Evolutionary conservation across 139 green algal species (phyloP), one percentile per base, ranked within the genome.

Genomic region (Chlorella sp.): DNA sequence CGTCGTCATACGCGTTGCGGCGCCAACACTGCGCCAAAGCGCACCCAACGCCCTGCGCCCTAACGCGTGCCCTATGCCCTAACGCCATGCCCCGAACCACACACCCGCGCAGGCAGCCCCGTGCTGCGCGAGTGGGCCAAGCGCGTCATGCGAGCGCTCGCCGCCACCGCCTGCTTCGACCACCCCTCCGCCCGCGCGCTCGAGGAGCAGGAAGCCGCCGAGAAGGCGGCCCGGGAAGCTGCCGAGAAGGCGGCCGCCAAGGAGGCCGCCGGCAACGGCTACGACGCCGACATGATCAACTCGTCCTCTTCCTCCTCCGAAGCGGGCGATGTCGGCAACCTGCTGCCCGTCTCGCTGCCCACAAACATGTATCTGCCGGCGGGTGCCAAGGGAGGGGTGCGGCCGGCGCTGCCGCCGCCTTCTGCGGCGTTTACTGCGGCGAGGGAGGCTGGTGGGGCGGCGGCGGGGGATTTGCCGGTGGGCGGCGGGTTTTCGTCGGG

Each of bases 121-220:
- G 71, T 80, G 27, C 29, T 83, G 17, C 69, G 73, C 0, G 82
- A 87, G 63, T 87, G 82, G 82, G 73, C 68, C 33, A 70, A 71
- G 49, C 82, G 82, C 60, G 70, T 82, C 31, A 42, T 67, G 33
- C 78, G 78, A 23, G 49, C 29, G 26, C 78, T 83, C 5, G 72
- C 62, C 29, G 59, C 70, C 22, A 29, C 76, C 22, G 55, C 73
- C 4, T 22, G 50, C 32, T 83, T 70, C 62, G 49, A 30, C 22
- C 60, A 70, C 24, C 73, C 68, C 20, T 74, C 74, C 29, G 70
- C 76, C 30, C 70, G 68, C 29, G 65, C 64, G 2, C 14, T 35
- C 2, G 68, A 73, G 3, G 49, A 73, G 14, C 49, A 64, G 31
- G 36, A 73, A 55, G 42, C 42, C 10, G 42, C 42, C 42, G 42